Evolutionary conservation across 176 grass and related monocot species (phyloP).

Genomic region (Rhynchospora pubera): DNA sequence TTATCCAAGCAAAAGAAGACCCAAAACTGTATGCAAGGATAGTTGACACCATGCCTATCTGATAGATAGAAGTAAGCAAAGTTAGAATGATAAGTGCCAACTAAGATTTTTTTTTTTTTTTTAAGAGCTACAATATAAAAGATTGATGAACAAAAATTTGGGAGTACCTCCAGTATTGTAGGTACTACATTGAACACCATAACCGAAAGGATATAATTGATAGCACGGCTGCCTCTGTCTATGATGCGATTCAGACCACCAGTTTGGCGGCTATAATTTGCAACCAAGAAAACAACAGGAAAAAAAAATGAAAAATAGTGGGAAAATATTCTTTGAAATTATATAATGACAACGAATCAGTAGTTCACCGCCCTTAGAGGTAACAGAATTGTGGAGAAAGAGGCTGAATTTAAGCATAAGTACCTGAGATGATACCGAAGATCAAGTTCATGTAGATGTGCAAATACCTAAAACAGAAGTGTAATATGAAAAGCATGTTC

Average conservation of each 20-base stretch:
- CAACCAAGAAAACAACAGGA: constrained; percentile 12
- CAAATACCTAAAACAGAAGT: constrained; percentile 58
- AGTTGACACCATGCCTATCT: constrained; percentile 93
- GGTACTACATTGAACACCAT: constrained; percentile 98
- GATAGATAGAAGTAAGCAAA: constrained; percentile 28
- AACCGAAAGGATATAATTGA: constrained; percentile 91
- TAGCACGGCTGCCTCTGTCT: constrained; percentile 90
- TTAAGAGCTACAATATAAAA: neutral
- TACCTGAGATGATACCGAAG: constrained; percentile 97
- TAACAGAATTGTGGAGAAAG: neutral
- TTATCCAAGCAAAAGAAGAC: constrained; percentile 97
- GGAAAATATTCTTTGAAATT: neutral
- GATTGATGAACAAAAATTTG: constrained; percentile 4
- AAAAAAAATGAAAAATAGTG: constrained; percentile 6
- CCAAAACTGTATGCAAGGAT: constrained; percentile 97
- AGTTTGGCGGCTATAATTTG: constrained; percentile 83
- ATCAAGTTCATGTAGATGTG: constrained; percentile 96
- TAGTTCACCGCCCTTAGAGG: neutral
- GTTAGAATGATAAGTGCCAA: constrained; percentile 10
- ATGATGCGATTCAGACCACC: constrained; percentile 96
- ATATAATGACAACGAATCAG: neutral
- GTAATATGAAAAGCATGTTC: neutral
- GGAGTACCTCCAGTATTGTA: constrained; percentile 81
- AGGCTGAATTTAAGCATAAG: neutral
- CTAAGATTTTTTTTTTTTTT: neutral